Evolutionary conservation across 2,329 filamentous ascomycete species (phyloP), one percentile per base, ranked within the genome.

Genomic region (Pestalotiopsis sp.): DNA sequence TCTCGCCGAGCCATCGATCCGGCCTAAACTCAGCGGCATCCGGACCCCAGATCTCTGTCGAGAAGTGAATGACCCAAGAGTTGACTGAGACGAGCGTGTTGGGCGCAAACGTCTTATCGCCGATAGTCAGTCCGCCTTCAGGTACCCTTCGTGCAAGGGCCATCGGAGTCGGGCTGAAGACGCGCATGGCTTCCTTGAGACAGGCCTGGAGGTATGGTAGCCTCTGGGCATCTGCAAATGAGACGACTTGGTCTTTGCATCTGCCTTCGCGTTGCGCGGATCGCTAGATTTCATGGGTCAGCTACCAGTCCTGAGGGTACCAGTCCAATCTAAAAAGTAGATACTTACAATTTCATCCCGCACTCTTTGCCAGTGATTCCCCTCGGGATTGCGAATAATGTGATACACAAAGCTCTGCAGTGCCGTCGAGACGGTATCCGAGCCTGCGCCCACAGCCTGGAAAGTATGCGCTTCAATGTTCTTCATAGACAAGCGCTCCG

Each of bases 131-230:
- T 2, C 78, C 78, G 3, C 68, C 74, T n/a, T 67, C 38, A 3
- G 73, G 70, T 2, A 73, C 77, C 17, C 75, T 70, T 5, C 78
- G 73, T 17, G 75, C 74, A 41, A 79, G 69, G 4, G 74, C 73
- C 68, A 77, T 73, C 0, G 77, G 71, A 12, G 70, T 73, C 0
- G 78, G 76, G 0, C 69, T 69, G 63, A 77, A 75, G 41, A 80
- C 67, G 11, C 78, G 71, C 14, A 80, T 69, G 2, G 74, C 70
- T 67, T 80, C 78, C 70, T 78, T 77, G 68, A 80, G 76, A 65
- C 78, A 79, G 20, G 78, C 78, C 57, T 77, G 74, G 23, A 80
- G 70, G 67, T 77, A 81, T 3, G 74, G 73, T 11, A 80, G 70
- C 38, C 70, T 70, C 68, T 77, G 75, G 1, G 79, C 73, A 25